Evolutionary conservation across 1,139 yeast genomes (phyloP).

Genomic region (Blastobotrys serpentis): DNA sequence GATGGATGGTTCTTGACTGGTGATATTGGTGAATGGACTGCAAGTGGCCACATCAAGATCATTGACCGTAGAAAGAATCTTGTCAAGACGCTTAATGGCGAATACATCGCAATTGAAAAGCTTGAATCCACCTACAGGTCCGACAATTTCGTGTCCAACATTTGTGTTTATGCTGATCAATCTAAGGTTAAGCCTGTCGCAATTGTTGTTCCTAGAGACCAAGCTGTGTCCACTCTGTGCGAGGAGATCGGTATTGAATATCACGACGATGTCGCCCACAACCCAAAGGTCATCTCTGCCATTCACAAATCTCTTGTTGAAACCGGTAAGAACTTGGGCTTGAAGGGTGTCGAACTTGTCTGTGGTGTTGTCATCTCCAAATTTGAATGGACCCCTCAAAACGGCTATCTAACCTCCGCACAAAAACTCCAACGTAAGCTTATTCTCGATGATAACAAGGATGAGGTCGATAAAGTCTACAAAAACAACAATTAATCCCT

Average conservation of each 20-base stretch:
- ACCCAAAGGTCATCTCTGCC: constrained; percentile 55
- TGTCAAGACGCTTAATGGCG: constrained; percentile 95
- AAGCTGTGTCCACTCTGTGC: constrained; percentile 59
- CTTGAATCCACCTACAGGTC: constrained; percentile 82
- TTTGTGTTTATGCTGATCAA: constrained; percentile 92
- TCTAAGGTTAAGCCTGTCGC: constrained; percentile 87
- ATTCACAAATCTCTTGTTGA: constrained; percentile 60
- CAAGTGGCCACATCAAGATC: constrained; percentile 72
- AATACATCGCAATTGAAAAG: constrained; percentile 95
- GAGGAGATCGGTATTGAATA: constrained; percentile 51
- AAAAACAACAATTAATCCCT: constrained; percentile 11
- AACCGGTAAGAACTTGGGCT: constrained; percentile 80
- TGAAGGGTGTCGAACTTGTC: constrained; percentile 81
- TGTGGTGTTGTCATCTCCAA: constrained; percentile 76
- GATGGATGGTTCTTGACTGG: constrained; percentile 98
- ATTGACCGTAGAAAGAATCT: constrained; percentile 96
- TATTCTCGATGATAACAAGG: constrained; percentile 57
- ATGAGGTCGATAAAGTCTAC: constrained; percentile 32
- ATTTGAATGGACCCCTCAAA: constrained; percentile 98
- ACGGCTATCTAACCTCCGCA: constrained; percentile 90
- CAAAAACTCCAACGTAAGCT: constrained; percentile 95
- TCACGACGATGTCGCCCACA: constrained; percentile 54
- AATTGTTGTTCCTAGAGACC: constrained; percentile 79
- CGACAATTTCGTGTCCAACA: constrained; percentile 68
- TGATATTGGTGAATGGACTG: constrained; percentile 93